A percentile compares a stretch with the other conserved stretches of the same genome.
Evolutionary conservation across 371 early-diverging fungal species (phyloP).

Genomic region (Mucor mucedo): DNA sequence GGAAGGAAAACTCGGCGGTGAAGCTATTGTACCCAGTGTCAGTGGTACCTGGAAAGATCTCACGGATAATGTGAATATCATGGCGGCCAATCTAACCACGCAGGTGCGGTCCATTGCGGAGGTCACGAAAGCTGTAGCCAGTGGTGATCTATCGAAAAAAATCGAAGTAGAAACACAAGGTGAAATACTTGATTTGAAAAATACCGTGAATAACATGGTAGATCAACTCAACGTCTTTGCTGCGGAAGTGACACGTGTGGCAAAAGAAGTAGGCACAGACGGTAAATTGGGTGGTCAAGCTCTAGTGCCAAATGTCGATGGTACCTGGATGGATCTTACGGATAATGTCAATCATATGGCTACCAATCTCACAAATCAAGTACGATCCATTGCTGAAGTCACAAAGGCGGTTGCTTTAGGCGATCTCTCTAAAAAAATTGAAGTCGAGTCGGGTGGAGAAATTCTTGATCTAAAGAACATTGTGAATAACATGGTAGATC

Average conservation of each 20-base stretch:
- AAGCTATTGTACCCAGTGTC: constrained; percentile 54
- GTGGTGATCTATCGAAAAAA: constrained; percentile 43
- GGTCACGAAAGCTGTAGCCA: constrained; percentile 61
- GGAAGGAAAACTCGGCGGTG: constrained; percentile 55
- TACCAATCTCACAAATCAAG: constrained; percentile 65
- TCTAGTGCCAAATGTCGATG: constrained; percentile 56
- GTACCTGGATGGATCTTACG: constrained; percentile 72
- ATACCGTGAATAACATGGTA: constrained; percentile 43
- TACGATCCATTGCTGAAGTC: constrained; percentile 63
- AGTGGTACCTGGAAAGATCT: constrained; percentile 60
- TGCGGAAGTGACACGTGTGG: constrained; percentile 55
- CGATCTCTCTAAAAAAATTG: constrained; percentile 50
- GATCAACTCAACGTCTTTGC: constrained; percentile 51
- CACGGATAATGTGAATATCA: constrained; percentile 61
- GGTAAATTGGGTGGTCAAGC: constrained; percentile 51
- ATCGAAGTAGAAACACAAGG: constrained; percentile 33
- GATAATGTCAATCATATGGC: constrained; percentile 71
- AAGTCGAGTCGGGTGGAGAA: constrained; percentile 38
- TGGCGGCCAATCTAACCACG: constrained; percentile 61
- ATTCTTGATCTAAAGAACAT: constrained; percentile 43
- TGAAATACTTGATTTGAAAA: constrained; percentile 39
- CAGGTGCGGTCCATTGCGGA: constrained; percentile 63
- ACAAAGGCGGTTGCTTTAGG: constrained; percentile 60
- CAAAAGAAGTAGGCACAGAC: constrained; percentile 60
- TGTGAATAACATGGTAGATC: constrained; percentile 56